Percentiles rank a stretch among this genome's conserved stretches.
These are phyloP conservation scores for Talaromyces pinophilus DNA, from an alignment of 2,329 filamentous ascomycete genomes.

Conservation along the genomic window DNA sequence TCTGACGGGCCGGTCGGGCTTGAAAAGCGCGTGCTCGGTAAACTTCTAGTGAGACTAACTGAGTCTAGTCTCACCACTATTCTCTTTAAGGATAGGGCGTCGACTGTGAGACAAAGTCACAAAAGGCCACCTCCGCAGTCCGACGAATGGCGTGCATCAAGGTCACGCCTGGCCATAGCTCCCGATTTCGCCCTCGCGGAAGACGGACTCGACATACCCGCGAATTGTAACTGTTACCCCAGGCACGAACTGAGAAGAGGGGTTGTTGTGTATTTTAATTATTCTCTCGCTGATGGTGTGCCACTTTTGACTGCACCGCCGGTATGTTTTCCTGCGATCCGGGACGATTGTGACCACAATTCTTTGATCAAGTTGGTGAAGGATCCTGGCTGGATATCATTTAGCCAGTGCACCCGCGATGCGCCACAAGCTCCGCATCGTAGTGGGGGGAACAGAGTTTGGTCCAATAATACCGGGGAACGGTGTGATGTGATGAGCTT, in stretches of 20 bases:
- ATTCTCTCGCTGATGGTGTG: neutral
- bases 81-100: constrained; percentile 1
- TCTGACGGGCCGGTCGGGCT: constrained; percentile 7
- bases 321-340: neutral
- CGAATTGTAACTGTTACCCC: neutral
- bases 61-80: neutral
- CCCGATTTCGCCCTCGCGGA: constrained; percentile 16
- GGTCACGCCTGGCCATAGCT: constrained; percentile 18
- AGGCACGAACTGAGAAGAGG: neutral
- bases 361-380: neutral
- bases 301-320: neutral
- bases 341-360: neutral
- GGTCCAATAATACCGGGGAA: constrained; percentile 17
- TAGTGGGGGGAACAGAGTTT: constrained; percentile 19
- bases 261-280: neutral
- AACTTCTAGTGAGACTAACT: neutral
- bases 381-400: constrained; percentile 12
- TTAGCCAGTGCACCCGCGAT: constrained; percentile 2
- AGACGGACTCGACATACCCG: neutral
- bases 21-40: constrained; percentile 11
- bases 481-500: constrained; percentile 25
- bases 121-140: constrained; percentile 15
- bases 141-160: constrained; percentile 23
- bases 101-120: constrained; percentile 18
- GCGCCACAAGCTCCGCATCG: constrained; percentile 19